Percentiles rank a stretch among this genome's conserved stretches.
phyloP scores from a whole-genome alignment of 805 yeast genomes.

The Pichia nakasei region DNA sequence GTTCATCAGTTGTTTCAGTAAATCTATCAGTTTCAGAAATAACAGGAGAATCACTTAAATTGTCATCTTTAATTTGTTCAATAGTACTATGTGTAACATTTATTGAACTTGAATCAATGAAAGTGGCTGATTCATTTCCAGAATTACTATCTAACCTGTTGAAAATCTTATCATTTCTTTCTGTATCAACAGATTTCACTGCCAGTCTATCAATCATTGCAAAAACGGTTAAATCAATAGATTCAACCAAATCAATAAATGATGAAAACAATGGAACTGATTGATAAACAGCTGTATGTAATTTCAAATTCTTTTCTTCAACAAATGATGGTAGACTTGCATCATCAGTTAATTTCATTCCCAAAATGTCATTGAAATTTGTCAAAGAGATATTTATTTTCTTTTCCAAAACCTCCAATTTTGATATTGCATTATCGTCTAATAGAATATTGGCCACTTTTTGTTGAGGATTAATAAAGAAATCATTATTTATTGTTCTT shows the following conservation, averaged over 20 bases:
- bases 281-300: conserved; percentile 46
- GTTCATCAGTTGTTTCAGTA: conserved; percentile 6
- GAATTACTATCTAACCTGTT: background rate
- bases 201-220: conserved; percentile 24
- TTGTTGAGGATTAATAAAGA: conserved; percentile 19
- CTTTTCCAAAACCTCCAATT: conserved; percentile 28
- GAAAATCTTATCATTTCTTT: conserved; percentile 15
- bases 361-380: conserved; percentile 35
- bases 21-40: conserved; percentile 8
- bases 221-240: conserved; percentile 53
- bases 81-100: background rate
- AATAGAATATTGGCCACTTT: conserved; percentile 34
- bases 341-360: conserved; percentile 28
- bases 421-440: conserved; percentile 38
- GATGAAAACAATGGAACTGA: conserved; percentile 40
- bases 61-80: background rate
- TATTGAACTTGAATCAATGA: background rate
- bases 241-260: conserved; percentile 45
- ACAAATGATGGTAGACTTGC: conserved; percentile 17
- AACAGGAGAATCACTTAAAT: background rate
- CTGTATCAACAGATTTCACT: conserved; percentile 4
- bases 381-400: conserved; percentile 32
- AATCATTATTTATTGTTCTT: conserved; percentile 19
- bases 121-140: background rate
- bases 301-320: conserved; percentile 40